Base-by-base conservation (phyloP, 2,329 filamentous ascomycete species). In the Thielaviopsis populi region DNA sequence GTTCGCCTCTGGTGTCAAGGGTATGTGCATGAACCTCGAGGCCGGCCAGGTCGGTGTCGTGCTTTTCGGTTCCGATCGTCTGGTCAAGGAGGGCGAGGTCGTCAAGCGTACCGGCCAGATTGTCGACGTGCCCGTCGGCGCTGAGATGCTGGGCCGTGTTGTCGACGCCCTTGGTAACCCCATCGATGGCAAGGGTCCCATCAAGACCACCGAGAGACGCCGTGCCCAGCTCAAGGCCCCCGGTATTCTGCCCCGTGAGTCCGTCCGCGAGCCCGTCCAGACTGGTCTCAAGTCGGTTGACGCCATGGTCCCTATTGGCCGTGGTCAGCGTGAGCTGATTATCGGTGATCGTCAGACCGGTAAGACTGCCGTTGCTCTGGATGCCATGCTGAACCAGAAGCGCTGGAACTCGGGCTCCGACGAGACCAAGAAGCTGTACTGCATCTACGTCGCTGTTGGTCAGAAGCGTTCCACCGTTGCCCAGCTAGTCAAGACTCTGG, bases 11-110 rank as follows among this genome's bases (percentile, higher is more conserved):
- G 94, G 94, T 79, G 94, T 97, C 80, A 97, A 97, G 87, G 94
- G 94, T 79, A 99, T 99, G 94, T 97, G 92, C 89, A 97, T 99
- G 92, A 99, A 99, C 89, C 87, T 99, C 80, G 94, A 99, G 83
- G 94, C 94, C 79, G 94, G 94, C 78, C 94, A 97, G 81, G 94
- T 99, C 82, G 94, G 94, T 96, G 91, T 99, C 75, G 94, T 99
- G 85, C 85, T 99, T 75, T 99, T 99, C 85, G 94, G 94, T 87
- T 97, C 94, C 75, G 94, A 99, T 82, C 91, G 94, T 91, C 85
- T 96, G 73, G 94, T 99, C 86, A 94, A 90, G 84, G 94, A 99
- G 81, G 94, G 94, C 76, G 92, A 99, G 85, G 92, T 89, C 70
- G 94, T 99, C 80, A 97, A 96, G 88, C 92, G 94, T 87, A 99